Base-by-base conservation (phyloP, 805 yeast species). In the Myxozyma lipomycoides region DNA sequence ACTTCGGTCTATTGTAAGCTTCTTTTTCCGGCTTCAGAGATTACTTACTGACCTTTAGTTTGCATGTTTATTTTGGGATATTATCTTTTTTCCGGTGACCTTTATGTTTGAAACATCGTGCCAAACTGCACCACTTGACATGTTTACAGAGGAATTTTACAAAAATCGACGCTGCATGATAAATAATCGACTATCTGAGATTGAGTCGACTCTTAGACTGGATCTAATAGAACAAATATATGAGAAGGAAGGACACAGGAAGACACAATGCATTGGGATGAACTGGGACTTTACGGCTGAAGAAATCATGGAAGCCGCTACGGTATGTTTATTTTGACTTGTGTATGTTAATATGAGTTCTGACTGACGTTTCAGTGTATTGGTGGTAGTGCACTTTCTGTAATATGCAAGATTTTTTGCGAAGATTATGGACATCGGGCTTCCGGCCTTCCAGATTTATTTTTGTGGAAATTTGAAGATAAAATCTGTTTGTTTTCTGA, bases 381-480 rank as follows among this genome's bases (percentile, higher is more conserved):
- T 15, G 61, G 61, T 5, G 45, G 47, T 4, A 34, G 45, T 2
- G 60, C 61, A 2, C 26, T 64, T 3, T 45, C 54, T 3, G 26
- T 35, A 17, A 55, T 63, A n/a, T 64, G 66, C 45, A 36, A 39
- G 15, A 30, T 51, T 10, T 52, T 62, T 10, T 49, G 61, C 30
- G 51, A 51, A 41, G 59, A 64, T 42, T 66, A 65, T 44, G 32
- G 55, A 9, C 49, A 48, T 30, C 60, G 61, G 39, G 26, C 57
- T 4, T 55, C 67, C 1, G 73, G 73, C 10, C 60, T 66, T 51
- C 72, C 73, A 0, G 73, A 70, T 48, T 51, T 70, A 36, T 66
- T 55, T 56, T 55, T 69, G 19, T 67, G 70, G 69, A 56, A 60
- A 15, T 26, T 36, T 6, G 52, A 52, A 4, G 34, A 41, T 36